Base-by-base conservation (phyloP, 73 alveolate genomes). In the Symbiodinium pilosum region DNA sequence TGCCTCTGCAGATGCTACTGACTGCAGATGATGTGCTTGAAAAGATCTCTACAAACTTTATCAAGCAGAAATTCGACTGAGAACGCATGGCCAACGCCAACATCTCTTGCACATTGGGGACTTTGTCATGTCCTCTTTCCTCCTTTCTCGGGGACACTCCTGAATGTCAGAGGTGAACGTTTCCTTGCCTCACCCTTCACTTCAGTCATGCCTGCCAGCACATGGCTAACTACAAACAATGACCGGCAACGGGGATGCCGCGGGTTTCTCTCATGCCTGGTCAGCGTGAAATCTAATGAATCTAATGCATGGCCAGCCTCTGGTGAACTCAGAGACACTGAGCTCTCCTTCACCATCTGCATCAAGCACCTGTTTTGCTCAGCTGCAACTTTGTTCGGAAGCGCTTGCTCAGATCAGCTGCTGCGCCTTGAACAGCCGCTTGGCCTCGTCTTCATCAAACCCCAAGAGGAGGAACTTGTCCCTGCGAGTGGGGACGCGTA, bases 281-380 rank as follows among this genome's bases (percentile, higher is more conserved):
- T n/a, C n/a, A n/a, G n/a, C n/a, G n/a, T n/a, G n/a, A n/a, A n/a
- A n/a, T n/a, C n/a, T n/a, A n/a, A n/a, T n/a, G n/a, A n/a, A n/a
- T n/a, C n/a, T n/a, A n/a, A n/a, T n/a, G n/a, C n/a, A n/a, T n/a
- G n/a, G 83, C 4, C 18, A 8, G 43, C 96, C 96, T 69, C 43
- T 7, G 36, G 96, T 91, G 52, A 91, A 91, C 87, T 91, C 96
- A 42, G 96, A 91, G 71, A 91, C 96, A 69, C 96, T 91, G 88
- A 91, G 96, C 24, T 40, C 75, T 11, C 96, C 96, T 43, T 91
- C 96, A 0, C 96, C 96, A 43, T 91, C 96, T 5, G 96, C 87
- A 20, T 91, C 96, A 32, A 91, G 87, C 42, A 91, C 96, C 96
- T 91, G 44, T 30, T n/a, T n/a, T n/a, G n/a, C n/a, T 34, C 41